phyloP scores from a whole-genome alignment of 2,329 filamentous ascomycete species.

The Sporothrix luriei region DNA sequence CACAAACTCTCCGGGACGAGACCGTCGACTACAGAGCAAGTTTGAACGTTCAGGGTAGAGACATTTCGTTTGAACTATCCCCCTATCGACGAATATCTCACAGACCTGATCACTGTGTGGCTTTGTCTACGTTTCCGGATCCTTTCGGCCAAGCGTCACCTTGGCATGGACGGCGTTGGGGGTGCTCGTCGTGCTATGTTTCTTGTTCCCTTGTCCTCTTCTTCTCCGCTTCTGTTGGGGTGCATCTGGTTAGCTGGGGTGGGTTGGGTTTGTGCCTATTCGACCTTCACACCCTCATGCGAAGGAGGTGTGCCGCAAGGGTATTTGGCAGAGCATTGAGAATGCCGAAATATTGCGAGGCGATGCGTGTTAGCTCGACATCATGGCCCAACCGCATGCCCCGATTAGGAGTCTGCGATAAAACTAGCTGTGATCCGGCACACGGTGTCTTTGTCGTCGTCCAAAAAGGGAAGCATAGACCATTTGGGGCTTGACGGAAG shows the following conservation, averaged over 20 bases:
- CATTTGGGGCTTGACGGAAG: neutral
- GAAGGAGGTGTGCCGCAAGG: neutral
- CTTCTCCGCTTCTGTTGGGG: neutral
- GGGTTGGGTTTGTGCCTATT: neutral
- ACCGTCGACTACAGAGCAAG: neutral
- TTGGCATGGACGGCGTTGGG: neutral
- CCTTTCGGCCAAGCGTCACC: neutral
- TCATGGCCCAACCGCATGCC: neutral
- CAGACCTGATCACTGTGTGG: neutral
- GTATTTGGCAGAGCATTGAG: neutral
- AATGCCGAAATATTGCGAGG: neutral
- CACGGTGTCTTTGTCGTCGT: conserved; percentile 2
- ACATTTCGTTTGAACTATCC: neutral
- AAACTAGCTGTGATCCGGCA: neutral
- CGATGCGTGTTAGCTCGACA: neutral
- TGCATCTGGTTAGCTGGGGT: neutral
- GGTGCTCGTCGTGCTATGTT: neutral
- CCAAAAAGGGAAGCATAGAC: neutral
- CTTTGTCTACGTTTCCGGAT: neutral
- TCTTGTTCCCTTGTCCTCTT: neutral
- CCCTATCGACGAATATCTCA: neutral
- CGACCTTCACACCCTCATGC: neutral
- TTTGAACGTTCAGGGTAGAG: neutral
- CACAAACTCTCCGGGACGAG: neutral
- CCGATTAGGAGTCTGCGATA: neutral